Base-by-base conservation (phyloP, 2,329 filamentous ascomycete genomes). In the Akanthomyces lecanii region DNA sequence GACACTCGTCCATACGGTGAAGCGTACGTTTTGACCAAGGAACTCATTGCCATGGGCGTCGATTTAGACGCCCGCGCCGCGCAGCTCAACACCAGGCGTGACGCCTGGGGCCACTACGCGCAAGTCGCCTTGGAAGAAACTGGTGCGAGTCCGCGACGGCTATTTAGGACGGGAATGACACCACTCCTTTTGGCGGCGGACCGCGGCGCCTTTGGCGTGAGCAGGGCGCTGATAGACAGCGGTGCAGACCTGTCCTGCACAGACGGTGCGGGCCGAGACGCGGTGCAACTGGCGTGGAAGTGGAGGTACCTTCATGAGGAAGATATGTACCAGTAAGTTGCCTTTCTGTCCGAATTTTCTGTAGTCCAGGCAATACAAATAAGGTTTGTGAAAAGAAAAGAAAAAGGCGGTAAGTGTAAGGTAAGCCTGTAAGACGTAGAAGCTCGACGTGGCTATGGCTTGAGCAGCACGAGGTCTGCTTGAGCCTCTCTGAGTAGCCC, bases 21-120 rank as follows among this genome's bases (percentile, higher is more conserved):
- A 25, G 25, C 30, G 14, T 12, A 52, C 25, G 21, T 56, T 12
- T 36, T 69, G 8, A 44, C 66, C 12, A 48, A 18, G 38, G 40
- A 65, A 1, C 61, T 69, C 4, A 64, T 69, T 16, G 12, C 16
- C 3, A 30, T 30, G 4, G 66, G 67, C 50, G n/a, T 56, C 7
- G n/a, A 52, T 18, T 14, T 55, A 1, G 60, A 65, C 21, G 61
- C 67, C n/a, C 50, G 56, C 1, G 66, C 66, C 38, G 44, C 51
- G 16, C 21, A 51, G 16, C 30, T 12, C 12, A 25, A 36, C 28
- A 3, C 7, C 4, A 10, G 5, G 3, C 14, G 7, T 2, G 5
- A 33, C 3, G 8, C 50, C 11, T 33, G 50, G 50, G 50, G 30
- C 25, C 30, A 52, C 40, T 8, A 7, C 69, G 84, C 50, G 30